Conservation (phyloP, 2,329 filamentous ascomycete genomes). For the Xylariaceae sp. region DNA sequence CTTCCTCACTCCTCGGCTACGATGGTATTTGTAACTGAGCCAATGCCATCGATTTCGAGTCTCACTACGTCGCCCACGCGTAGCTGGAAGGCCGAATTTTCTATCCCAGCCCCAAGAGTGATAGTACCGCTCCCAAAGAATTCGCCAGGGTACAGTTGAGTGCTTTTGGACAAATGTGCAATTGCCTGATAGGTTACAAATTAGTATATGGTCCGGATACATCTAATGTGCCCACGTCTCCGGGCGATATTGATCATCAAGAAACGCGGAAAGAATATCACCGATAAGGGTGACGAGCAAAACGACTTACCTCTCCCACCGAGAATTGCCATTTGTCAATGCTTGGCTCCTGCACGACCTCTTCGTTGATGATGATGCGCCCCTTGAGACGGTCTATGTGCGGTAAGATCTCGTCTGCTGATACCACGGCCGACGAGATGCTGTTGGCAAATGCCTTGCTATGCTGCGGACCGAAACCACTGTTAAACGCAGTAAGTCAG, state of each 20-base stretch:
- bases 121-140: constrained; percentile 24
- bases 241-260: background rate
- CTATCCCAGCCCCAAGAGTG: constrained; percentile 20
- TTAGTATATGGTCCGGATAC: no score
- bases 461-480: constrained; percentile 23
- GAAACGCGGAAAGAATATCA: background rate
- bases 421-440: constrained; percentile 20
- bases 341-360: constrained; percentile 13
- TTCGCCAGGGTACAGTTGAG: constrained; percentile 21
- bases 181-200: constrained; percentile 10
- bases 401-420: constrained; percentile 18
- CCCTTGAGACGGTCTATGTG: constrained; percentile 13
- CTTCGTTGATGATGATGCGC: constrained; percentile 18
- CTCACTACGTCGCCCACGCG: constrained; percentile 19
- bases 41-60: constrained; percentile 23
- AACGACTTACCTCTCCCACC: constrained; percentile 15
- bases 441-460: constrained; percentile 24
- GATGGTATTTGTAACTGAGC: constrained; percentile 22
- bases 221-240: no score
- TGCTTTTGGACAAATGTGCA: constrained; percentile 18
- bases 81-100: constrained; percentile 18
- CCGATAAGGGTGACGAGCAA: background rate
- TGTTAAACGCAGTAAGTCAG: constrained; percentile 6
- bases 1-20: constrained; percentile 8
- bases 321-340: constrained; percentile 20